phyloP scores from a whole-genome alignment of 495 filamentous ascomycete species.

The Apodospora peruviana region DNA sequence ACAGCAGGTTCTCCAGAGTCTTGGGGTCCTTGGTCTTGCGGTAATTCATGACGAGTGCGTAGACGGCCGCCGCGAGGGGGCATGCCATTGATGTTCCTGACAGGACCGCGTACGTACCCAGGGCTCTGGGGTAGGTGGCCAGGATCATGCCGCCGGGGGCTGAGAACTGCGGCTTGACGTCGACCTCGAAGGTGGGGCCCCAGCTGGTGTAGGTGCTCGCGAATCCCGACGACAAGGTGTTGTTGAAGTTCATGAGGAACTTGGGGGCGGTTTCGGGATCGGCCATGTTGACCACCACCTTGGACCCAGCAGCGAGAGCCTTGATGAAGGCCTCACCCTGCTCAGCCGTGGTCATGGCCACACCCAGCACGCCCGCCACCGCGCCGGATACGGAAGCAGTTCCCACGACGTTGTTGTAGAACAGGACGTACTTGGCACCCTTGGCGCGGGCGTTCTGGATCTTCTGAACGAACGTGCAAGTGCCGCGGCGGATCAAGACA shows the following conservation, averaged over 20 bases:
- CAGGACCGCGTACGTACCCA: constrained; percentile 49
- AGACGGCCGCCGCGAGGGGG: constrained; percentile 49
- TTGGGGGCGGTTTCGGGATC: constrained; percentile 34
- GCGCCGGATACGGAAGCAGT: constrained; percentile 21
- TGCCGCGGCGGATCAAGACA: constrained; percentile 50
- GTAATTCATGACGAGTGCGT: constrained; percentile 46
- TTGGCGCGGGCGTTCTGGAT: constrained; percentile 42
- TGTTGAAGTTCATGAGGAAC: constrained; percentile 29
- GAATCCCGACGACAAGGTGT: constrained; percentile 37
- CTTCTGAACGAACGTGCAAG: constrained; percentile 45
- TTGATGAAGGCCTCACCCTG: constrained; percentile 42
- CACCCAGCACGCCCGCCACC: constrained; percentile 25
- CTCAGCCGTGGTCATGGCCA: constrained; percentile 39
- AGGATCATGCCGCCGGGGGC: constrained; percentile 52
- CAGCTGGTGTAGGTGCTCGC: constrained; percentile 49
- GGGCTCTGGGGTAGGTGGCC: constrained; percentile 47
- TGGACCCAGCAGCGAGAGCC: constrained; percentile 27
- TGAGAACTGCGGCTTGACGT: constrained; percentile 49
- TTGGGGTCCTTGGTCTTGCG: constrained; percentile 44
- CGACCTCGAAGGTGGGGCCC: constrained; percentile 51
- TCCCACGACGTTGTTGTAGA: constrained; percentile 45
- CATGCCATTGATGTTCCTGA: constrained; percentile 59
- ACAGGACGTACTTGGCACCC: constrained; percentile 51
- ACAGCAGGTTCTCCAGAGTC: constrained; percentile 40
- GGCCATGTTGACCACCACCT: constrained; percentile 36